A percentile compares a stretch with the other conserved stretches of the same genome.
phyloP scores from a whole-genome alignment of 495 filamentous ascomycete species.

The Penicillium silybi region DNA sequence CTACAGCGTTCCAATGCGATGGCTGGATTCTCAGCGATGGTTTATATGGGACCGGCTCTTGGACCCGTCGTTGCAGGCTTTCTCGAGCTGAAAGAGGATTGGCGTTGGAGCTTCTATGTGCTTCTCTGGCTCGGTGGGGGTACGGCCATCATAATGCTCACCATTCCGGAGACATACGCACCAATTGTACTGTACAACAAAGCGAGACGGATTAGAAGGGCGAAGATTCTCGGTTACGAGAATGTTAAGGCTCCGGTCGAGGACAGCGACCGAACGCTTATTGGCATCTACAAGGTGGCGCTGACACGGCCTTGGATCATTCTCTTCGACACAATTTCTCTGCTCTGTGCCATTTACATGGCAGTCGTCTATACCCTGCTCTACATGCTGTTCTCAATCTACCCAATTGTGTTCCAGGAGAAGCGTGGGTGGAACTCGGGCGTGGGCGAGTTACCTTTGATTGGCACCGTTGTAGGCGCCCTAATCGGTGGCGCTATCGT shows the following conservation, averaged over 20 bases:
- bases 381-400: slow-evolving; percentile 44
- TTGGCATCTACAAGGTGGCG: slow-evolving; percentile 47
- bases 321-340: slow-evolving; percentile 42
- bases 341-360: slow-evolving; percentile 48
- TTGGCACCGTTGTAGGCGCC: slow-evolving; percentile 48
- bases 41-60: slow-evolving; percentile 31
- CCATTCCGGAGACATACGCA: slow-evolving; percentile 38
- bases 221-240: slow-evolving; percentile 39
- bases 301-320: slow-evolving; percentile 46
- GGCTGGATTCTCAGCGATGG: slow-evolving; percentile 44
- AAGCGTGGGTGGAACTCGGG: slow-evolving; percentile 50
- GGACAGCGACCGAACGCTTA: slow-evolving; percentile 32
- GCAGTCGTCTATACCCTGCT: slow-evolving; percentile 52
- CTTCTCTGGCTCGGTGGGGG: slow-evolving; percentile 40
- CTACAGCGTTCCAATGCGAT: slow-evolving; percentile 48
- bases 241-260: slow-evolving; percentile 44
- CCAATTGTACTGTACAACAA: slow-evolving; percentile 26
- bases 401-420: slow-evolving; percentile 27
- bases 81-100: slow-evolving; percentile 40
- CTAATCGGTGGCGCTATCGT: slow-evolving; percentile 39
- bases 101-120: slow-evolving; percentile 49
- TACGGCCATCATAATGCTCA: slow-evolving; percentile 40
- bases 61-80: slow-evolving; percentile 43
- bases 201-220: slow-evolving; percentile 32
- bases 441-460: slow-evolving; percentile 49